These are phyloP conservation scores for Penicillium sp. DNA, from an alignment of 2,329 filamentous ascomycete genomes.

Conservation along the genomic window DNA sequence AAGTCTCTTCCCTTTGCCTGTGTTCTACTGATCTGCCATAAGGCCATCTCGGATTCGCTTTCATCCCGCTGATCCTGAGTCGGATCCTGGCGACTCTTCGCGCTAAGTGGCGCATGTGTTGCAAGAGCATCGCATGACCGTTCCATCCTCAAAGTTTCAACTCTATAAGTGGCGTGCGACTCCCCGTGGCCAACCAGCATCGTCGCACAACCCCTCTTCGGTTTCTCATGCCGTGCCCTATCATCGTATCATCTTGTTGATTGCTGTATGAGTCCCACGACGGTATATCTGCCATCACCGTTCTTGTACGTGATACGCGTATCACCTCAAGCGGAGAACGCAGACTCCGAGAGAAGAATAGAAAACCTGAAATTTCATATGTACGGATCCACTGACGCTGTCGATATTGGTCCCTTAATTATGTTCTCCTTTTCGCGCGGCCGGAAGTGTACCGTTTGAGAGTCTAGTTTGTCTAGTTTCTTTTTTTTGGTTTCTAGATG, in stretches of 20 bases:
- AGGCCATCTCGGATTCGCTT: constrained; percentile 6
- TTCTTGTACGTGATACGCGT: neutral
- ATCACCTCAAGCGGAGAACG: neutral
- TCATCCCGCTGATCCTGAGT: constrained; percentile 10
- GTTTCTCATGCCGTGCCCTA: constrained; percentile 7
- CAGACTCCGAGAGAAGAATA: neutral
- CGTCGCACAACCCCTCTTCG: constrained; percentile 8
- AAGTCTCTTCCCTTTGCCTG: neutral
- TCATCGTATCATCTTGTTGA: constrained; percentile 11
- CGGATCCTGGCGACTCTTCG: constrained; percentile 1
- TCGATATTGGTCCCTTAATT: neutral
- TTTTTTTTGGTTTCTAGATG: neutral
- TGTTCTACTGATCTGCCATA: constrained; percentile 4
- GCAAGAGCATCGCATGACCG: constrained; percentile 13
- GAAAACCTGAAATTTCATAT: neutral
- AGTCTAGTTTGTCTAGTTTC: neutral
- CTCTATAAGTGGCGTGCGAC: constrained; percentile 13
- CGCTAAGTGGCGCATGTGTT: neutral
- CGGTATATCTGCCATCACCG: constrained; percentile 3
- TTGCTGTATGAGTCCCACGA: constrained; percentile 3
- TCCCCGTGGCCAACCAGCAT: constrained; percentile 15
- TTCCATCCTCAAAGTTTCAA: neutral
- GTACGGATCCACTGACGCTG: neutral
- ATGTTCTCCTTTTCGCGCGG: neutral
- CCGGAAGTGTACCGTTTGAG: neutral